phyloP scores from a whole-genome alignment of 768 basidiomycete genomes.

The Trametes elegans region DNA sequence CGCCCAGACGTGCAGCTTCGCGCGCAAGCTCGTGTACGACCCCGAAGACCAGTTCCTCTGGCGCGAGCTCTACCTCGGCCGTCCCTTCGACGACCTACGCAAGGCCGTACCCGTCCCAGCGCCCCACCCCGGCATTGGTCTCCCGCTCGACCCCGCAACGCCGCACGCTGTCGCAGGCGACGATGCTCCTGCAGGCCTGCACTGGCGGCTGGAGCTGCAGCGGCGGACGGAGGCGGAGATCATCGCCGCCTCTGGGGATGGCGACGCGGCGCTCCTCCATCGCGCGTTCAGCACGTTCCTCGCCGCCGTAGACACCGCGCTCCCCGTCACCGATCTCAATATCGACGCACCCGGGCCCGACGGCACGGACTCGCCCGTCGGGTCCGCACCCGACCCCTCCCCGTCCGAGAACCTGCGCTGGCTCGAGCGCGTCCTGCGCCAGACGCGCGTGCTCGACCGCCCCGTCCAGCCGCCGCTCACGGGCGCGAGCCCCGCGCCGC shows the following conservation, averaged over 20 bases:
- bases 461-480: background rate
- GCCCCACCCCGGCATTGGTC: background rate
- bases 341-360: background rate
- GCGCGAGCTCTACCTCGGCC: slow-evolving; percentile 58
- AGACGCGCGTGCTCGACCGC: slow-evolving; percentile 30
- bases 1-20: slow-evolving; percentile 50
- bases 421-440: slow-evolving; percentile 42
- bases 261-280: slow-evolving; percentile 7
- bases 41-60: slow-evolving; percentile 60
- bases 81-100: slow-evolving; percentile 67
- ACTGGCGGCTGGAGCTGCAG: slow-evolving; percentile 30
- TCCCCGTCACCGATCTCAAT: slow-evolving; percentile 10
- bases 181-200: background rate
- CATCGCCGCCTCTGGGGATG: background rate
- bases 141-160: too few species aligned
- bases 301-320: slow-evolving; percentile 22
- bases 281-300: slow-evolving; percentile 41
- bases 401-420: slow-evolving; percentile 45
- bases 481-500: background rate
- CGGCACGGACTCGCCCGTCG: slow-evolving; percentile 8
- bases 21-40: slow-evolving; percentile 48
- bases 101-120: slow-evolving; percentile 23
- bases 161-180: background rate
- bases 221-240: slow-evolving; percentile 16
- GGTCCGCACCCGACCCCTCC: background rate